Evolutionary conservation across 164 flowering plant genomes (phyloP), one percentile per base, ranked within the genome.

Genomic region (Kalanchoe fedtschenkoi): DNA sequence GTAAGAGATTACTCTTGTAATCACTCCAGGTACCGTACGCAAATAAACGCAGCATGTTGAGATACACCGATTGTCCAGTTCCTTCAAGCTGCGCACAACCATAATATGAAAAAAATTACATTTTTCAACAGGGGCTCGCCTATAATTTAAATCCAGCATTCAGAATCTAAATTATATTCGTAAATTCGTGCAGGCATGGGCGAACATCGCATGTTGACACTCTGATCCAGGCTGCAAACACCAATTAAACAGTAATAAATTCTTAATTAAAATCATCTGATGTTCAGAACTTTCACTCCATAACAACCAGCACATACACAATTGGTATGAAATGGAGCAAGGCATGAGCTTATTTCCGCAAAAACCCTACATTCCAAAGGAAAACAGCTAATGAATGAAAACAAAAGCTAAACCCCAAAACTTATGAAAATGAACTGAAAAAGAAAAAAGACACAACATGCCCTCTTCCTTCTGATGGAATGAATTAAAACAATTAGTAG

Each of bases 1-100:
- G 22, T 21, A 30, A 22, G 68, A 13, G 58, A 91, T 76, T 83
- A 91, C 96, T 77, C 81, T 86, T 89, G 80, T 86, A 92, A 66
- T 92, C 98, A 70, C 86, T 88, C 98, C 97, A 92, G 19, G 97
- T 88, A 33, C 98, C 98, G 74, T 89, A 81, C n/a, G 97, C 95
- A 81, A 89, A 92, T 77, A 92, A 73, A 9, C 86, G 96, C 63
- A 92, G 98, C 70, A 92, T 51, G 46, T 83, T 86, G 33, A 89
- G 76, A 68, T 71, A 80, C 26, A 67, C 62, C 32, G 93, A 78
- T 66, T 76, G 65, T 32, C 80, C 91, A 39, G 89, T 81, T 69
- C 95, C 98, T 76, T 79, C 81, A 61, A 89, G 91, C 98, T 92
- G 82, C 81, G 77, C 39, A 34, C 22, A 66, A 62, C 24, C n/a